Evolutionary conservation across 257 asterid species (phyloP), one percentile per base, ranked within the genome.

Genomic region (Solanum lycopersicoides): DNA sequence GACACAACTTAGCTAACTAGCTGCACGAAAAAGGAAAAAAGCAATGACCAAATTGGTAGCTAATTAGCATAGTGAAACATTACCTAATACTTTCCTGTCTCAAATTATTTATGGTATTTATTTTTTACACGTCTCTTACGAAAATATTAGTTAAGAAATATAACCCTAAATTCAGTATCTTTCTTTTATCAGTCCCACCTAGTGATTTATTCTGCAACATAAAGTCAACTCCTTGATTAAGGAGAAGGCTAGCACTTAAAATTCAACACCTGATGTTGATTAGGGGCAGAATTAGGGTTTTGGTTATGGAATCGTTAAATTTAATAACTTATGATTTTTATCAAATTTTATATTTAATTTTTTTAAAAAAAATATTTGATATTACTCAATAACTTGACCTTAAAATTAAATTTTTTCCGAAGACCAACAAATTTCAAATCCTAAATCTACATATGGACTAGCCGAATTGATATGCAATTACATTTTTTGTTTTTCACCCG

Each of bases 151-250:
- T 60, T 60, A 60, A 59, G 1, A 56, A 1, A 21, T 59, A 0
- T 56, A 56, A 20, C 12, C 65, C 25, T 20, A 7, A 56, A 23
- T 23, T 76, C 35, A 76, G 15, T 76, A 15, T 69, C 41, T 69
- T 12, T 12, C 18, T 45, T 45, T 47, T 28, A 9, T 56, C 0
- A 16, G 66, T 47, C 82, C 82, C 53, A 21, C 18, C 20, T 80
- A 30, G 18, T 30, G 53, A 74, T 21, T 28, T 74, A 74, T 21
- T 74, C 0, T 20, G 68, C 44, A 28, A 47, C 6, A 20, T 9
- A 21, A 39, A 80, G 69, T 80, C 85, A 80, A 47, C 69, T 80
- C 63, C 85, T 30, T 80, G 20, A 80, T 80, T 77, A 21, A n/a
- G 65, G 42, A 28, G 65, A 79, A 44, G 84, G 84, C 21, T 45